A percentile compares a stretch with the other conserved stretches of the same genome.
Conservation (phyloP, 768 basidiomycete genomes). For the Leucocoprinus sp. region DNA sequence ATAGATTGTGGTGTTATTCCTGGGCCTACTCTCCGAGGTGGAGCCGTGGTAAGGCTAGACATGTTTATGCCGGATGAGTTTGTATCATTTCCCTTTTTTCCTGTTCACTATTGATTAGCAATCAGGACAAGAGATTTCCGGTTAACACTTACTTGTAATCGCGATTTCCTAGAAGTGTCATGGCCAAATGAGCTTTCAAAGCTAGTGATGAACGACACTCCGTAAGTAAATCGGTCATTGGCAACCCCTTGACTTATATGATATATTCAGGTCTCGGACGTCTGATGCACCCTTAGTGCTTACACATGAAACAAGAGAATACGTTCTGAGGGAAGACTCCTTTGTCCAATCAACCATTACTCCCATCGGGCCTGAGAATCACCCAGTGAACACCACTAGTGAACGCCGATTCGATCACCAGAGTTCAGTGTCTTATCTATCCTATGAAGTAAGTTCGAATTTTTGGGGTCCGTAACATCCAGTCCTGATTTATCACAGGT, state of each 20-base stretch:
- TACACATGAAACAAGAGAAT: not conserved
- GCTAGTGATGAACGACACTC: not conserved
- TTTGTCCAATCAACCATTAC: slow-evolving; percentile 2
- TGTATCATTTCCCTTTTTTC: not conserved
- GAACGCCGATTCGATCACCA: slow-evolving; percentile 12
- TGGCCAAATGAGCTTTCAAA: slow-evolving; percentile 11
- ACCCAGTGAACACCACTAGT: slow-evolving; percentile 1
- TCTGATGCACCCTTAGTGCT: slow-evolving; percentile 3
- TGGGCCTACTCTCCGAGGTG: slow-evolving; percentile 2
- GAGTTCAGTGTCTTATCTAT: slow-evolving; percentile 10
- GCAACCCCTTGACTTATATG: not conserved
- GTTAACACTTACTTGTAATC: not conserved
- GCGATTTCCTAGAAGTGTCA: not conserved
- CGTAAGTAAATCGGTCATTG: not conserved
- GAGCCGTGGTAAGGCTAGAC: slow-evolving; percentile 3
- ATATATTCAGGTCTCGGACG: not conserved
- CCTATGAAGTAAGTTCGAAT: slow-evolving; percentile 11
- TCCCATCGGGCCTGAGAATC: not conserved
- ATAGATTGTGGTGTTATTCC: not conserved
- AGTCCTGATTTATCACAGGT: slow-evolving; percentile 5
- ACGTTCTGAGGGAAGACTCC: slow-evolving; percentile 9
- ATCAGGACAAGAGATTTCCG: slow-evolving; percentile 4
- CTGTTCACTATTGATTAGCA: not conserved
- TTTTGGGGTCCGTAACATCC: not conserved
- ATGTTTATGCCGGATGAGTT: slow-evolving; percentile 12